Evolutionary conservation across 805 yeast genomes (phyloP).

Genomic region (Yamadazyma tumulicola): DNA sequence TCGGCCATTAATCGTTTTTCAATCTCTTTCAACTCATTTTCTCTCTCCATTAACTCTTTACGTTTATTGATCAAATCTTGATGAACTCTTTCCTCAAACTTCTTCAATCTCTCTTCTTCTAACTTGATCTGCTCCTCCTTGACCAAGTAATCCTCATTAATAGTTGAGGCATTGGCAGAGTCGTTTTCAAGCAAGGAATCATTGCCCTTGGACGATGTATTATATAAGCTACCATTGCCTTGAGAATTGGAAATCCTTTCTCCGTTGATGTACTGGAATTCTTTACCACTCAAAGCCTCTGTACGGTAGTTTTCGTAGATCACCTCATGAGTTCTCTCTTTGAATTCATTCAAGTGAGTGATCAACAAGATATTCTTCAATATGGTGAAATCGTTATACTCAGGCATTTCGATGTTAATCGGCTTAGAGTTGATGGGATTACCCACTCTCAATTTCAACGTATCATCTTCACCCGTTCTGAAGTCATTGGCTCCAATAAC

Average conservation of each 20-base stretch:
- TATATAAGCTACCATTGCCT: neutral
- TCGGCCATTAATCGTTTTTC: conserved; percentile 66
- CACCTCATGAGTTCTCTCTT: conserved; percentile 83
- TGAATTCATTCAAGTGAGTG: conserved; percentile 82
- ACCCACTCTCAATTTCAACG: conserved; percentile 51
- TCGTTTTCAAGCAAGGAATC: conserved; percentile 6
- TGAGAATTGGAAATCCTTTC: conserved; percentile 7
- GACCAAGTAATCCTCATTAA: conserved; percentile 35
- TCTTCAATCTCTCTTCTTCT: conserved; percentile 84
- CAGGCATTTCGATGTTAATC: conserved; percentile 66
- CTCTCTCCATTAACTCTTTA: conserved; percentile 79
- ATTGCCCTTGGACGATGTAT: neutral
- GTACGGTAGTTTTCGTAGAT: conserved; percentile 89
- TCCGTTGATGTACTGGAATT: conserved; percentile 33
- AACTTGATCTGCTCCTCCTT: conserved; percentile 87
- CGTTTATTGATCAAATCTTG: conserved; percentile 78
- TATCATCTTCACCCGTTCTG: conserved; percentile 36
- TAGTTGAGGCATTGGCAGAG: conserved; percentile 5
- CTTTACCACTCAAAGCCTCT: conserved; percentile 69
- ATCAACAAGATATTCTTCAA: conserved; percentile 76
- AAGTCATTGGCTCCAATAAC: conserved; percentile 67
- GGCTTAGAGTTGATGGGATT: conserved; percentile 48
- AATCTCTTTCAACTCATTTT: conserved; percentile 77
- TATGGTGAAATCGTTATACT: conserved; percentile 74
- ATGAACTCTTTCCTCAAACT: conserved; percentile 86